Evolutionary conservation across 2,329 filamentous ascomycete genomes (phyloP), one percentile per base, ranked within the genome.

Genomic region (Clonostachys rhizophaga): DNA sequence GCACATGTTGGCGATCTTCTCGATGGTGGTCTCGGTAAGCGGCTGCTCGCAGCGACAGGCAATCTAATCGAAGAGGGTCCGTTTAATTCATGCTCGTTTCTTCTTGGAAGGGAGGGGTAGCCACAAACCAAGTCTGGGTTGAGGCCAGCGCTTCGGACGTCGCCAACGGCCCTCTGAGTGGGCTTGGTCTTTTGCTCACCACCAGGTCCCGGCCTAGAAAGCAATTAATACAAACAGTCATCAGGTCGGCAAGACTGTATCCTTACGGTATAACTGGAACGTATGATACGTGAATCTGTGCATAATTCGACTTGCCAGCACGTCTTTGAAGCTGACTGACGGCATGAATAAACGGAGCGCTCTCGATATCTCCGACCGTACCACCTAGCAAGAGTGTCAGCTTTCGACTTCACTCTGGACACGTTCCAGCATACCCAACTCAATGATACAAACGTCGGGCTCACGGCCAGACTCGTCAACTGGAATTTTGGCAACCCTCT

Each of bases 111-210:
- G 24, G 24, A 30, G 9, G 24, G 24, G 24, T 10, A 10, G 5
- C 16, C 17, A 58, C 71, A 49, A 70, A 87, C 83, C 63, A 94
- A 62, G 57, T 88, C 84, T 3, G 85, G 86, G 49, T 76, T 80
- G 47, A 89, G 69, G 61, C 91, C 91, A 52, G 88, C 86, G 61
- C 87, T 91, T 52, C 92, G 86, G 52, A 91, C 84, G 58, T 87
- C 83, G 61, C 86, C 86, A 58, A 97, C 90, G 24, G 92, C 89
- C 58, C 89, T 83, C 66, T 99, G 94, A 0, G 94, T 99, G 0
- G 94, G 94, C 72, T 97, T 97, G 10, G 91, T 97, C 81, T 97
- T 97, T 67, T 95, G 84, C 74, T 97, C 79, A 40, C 78, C 78
- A 49, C 78, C 44, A 24, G 44, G 44, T n/a, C 48, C 48, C 20